phyloP scores from a whole-genome alignment of 805 yeast species.

The Jamesozyma spencerorum region DNA sequence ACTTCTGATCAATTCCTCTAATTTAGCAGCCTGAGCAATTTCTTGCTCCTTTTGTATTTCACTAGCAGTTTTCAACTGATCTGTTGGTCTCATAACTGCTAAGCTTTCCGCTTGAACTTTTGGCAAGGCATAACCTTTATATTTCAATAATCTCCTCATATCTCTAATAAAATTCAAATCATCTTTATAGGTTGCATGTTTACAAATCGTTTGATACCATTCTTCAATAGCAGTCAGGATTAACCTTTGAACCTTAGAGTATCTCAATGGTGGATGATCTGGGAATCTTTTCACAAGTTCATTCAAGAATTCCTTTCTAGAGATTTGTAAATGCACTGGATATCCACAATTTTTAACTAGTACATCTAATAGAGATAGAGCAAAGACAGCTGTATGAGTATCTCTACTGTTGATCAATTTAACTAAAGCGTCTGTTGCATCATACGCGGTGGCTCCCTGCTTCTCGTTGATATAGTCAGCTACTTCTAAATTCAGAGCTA shows the following conservation, averaged over 20 bases:
- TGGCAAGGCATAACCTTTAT: slow-evolving; percentile 91
- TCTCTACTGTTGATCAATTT: slow-evolving; percentile 73
- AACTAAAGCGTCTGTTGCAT: slow-evolving; percentile 82
- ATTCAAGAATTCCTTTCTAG: slow-evolving; percentile 88
- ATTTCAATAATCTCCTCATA: slow-evolving; percentile 83
- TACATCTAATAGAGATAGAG: slow-evolving; percentile 73
- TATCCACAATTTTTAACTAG: slow-evolving; percentile 96
- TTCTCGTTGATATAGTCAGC: slow-evolving; percentile 90
- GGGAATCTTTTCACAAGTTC: slow-evolving; percentile 90
- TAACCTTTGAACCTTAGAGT: slow-evolving; percentile 72
- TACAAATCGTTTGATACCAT: slow-evolving; percentile 93
- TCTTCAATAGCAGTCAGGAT: slow-evolving; percentile 88
- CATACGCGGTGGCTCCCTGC: slow-evolving; percentile 84
- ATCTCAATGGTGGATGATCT: slow-evolving; percentile 83
- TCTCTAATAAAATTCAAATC: slow-evolving; percentile 89
- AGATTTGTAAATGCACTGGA: slow-evolving; percentile 90
- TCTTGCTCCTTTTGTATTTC: slow-evolving; percentile 90
- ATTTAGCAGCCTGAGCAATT: slow-evolving; percentile 85
- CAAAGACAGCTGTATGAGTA: slow-evolving; percentile 75
- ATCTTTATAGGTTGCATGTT: slow-evolving; percentile 79
- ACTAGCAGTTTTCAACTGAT: slow-evolving; percentile 74
- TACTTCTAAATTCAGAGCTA: slow-evolving; percentile 80
- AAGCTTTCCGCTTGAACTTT: slow-evolving; percentile 83
- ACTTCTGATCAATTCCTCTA: slow-evolving; percentile 89
- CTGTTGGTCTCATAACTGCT: slow-evolving; percentile 86